Conservation (phyloP, 73 alveolate genomes). For the Halteria grandinella region DNA sequence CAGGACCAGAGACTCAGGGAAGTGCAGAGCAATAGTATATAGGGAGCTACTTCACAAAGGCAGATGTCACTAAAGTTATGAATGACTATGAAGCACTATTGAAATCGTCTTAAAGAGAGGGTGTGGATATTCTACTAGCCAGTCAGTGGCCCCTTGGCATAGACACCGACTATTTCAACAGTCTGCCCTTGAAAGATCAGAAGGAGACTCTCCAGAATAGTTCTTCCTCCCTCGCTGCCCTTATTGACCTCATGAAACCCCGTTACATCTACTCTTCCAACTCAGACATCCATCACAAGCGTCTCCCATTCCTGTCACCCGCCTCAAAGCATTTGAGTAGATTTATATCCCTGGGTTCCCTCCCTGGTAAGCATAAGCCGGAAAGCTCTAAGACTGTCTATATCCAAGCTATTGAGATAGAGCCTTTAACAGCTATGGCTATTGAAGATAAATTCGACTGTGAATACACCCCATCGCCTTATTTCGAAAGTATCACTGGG, state of each 20-base stretch:
- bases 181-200: neutral
- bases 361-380: constrained; percentile 43
- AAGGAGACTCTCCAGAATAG: neutral
- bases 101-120: neutral
- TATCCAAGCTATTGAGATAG: constrained; percentile 58
- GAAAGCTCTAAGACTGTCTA: constrained; percentile 17
- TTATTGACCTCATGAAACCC: constrained; percentile 19
- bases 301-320: constrained; percentile 31
- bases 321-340: constrained; percentile 13
- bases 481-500: neutral
- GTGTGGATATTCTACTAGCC: constrained; percentile 48
- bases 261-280: constrained; percentile 53
- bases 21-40: neutral
- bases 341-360: constrained; percentile 44
- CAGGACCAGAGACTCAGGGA: neutral
- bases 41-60: constrained; percentile 4
- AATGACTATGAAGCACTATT: constrained; percentile 28
- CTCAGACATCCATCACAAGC: constrained; percentile 26
- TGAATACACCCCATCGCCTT: neutral
- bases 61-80: constrained; percentile 22
- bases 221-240: constrained; percentile 32
- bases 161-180: constrained; percentile 17
- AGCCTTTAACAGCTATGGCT: constrained; percentile 6
- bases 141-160: constrained; percentile 55
- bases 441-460: neutral